Percentiles rank a stretch among this genome's conserved stretches.
Evolutionary conservation across 345 rosid species (phyloP).

Genomic region (Salix caprea): DNA sequence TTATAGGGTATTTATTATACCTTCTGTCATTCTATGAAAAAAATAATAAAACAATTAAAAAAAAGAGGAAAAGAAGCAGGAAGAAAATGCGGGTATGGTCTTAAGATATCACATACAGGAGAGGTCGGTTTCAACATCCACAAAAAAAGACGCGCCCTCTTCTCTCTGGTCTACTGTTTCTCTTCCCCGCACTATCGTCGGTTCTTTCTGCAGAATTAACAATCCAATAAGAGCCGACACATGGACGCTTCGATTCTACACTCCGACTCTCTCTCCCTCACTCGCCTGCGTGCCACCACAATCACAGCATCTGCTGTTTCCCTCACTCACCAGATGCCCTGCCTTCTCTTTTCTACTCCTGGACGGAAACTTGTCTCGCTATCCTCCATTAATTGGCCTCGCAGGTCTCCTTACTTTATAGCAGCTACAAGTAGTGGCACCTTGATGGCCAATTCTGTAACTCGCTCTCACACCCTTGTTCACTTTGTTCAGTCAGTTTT

Average conservation of each 20-base stretch:
- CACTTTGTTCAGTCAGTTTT: neutral
- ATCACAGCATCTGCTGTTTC: constrained; percentile 8
- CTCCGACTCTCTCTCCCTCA: constrained; percentile 22
- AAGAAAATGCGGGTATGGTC: too few species aligned
- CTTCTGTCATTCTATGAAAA: too few species aligned
- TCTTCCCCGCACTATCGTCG: neutral
- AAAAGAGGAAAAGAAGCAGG: too few species aligned
- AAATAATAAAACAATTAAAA: too few species aligned
- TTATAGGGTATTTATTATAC: too few species aligned
- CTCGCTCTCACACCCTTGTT: constrained; percentile 38
- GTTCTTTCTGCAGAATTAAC: neutral
- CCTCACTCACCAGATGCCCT: constrained; percentile 24
- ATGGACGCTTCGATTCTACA: constrained; percentile 45
- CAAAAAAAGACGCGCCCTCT: neutral
- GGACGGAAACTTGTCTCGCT: constrained; percentile 4
- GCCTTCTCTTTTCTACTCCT: constrained; percentile 30
- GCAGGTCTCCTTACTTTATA: constrained; percentile 32
- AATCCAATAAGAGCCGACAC: neutral
- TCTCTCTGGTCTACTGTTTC: neutral
- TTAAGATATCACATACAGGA: too few species aligned
- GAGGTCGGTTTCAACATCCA: neutral
- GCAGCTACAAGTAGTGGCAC: constrained; percentile 31
- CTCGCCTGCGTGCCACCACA: constrained; percentile 34
- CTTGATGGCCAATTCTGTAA: constrained; percentile 48
- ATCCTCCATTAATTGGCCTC: constrained; percentile 17